phyloP scores from a whole-genome alignment of 345 rosid genomes.

The Anastatica hierochuntica region DNA sequence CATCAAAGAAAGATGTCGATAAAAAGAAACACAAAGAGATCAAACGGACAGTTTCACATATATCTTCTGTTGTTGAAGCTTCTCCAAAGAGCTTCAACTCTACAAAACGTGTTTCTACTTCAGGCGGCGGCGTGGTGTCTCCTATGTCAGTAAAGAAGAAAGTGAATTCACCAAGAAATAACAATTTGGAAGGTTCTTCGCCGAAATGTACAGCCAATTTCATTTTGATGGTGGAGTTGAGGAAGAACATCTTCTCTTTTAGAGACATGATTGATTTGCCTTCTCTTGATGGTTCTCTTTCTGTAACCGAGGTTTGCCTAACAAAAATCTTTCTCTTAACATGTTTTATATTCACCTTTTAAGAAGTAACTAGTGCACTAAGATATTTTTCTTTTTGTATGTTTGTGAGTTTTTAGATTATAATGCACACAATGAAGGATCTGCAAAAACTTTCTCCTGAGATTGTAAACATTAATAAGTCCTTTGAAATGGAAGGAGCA shows the following conservation, averaged over 20 bases:
- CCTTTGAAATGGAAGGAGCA: slow-evolving; percentile 39
- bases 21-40: slow-evolving; percentile 7
- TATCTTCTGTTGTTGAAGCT: slow-evolving; percentile 5
- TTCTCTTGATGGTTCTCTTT: slow-evolving; percentile 34
- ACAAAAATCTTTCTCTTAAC: neutral
- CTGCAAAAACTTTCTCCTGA: slow-evolving; percentile 56
- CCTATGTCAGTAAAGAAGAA: slow-evolving; percentile 17
- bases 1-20: slow-evolving; percentile 13
- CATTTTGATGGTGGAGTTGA: slow-evolving; percentile 50
- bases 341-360: too few relatives aligned
- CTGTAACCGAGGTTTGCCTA: slow-evolving; percentile 44
- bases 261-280: slow-evolving; percentile 72
- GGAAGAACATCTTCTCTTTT: slow-evolving; percentile 50
- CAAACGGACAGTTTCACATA: slow-evolving; percentile 8
- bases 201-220: slow-evolving; percentile 27
- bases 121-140: slow-evolving; percentile 1
- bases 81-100: slow-evolving; percentile 18
- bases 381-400: neutral
- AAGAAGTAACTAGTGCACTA: too few relatives aligned
- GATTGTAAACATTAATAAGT: slow-evolving; percentile 31
- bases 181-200: slow-evolving; percentile 8
- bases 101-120: slow-evolving; percentile 15
- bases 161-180: slow-evolving; percentile 12
- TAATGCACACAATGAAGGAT: slow-evolving; percentile 53
- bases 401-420: slow-evolving; percentile 31